phyloP scores from a whole-genome alignment of 140 eudicot genomes.

The Stevia rebaudiana region DNA sequence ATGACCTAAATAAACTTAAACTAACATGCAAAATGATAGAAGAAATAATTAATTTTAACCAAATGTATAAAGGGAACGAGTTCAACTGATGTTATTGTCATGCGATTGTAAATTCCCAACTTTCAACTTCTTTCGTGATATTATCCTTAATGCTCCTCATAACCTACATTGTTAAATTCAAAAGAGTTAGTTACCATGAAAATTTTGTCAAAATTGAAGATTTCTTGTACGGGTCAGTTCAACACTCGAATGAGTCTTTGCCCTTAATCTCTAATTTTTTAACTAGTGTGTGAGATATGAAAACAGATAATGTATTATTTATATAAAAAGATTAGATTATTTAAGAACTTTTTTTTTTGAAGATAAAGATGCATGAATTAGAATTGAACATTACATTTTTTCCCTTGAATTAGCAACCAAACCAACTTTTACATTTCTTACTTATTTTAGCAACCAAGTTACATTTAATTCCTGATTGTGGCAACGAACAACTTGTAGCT shows the following conservation, averaged over 20 bases:
- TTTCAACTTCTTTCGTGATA: conserved; percentile 56
- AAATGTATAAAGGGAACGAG: too few relatives aligned
- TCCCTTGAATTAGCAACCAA: too few relatives aligned
- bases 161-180: conserved; percentile 26
- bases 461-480: background rate
- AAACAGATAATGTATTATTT: background rate
- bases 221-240: background rate
- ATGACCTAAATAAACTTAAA: too few relatives aligned
- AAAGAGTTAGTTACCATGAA: conserved; percentile 10
- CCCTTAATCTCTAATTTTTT: background rate
- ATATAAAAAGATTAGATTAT: background rate
- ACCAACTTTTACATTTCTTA: background rate
- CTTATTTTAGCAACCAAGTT: background rate
- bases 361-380: background rate
- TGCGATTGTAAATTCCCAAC: too few relatives aligned
- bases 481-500: background rate
- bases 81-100: too few relatives aligned
- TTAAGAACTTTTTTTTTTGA: background rate
- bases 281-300: background rate
- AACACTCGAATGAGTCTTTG: background rate
- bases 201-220: background rate
- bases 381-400: background rate
- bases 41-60: too few relatives aligned
- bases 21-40: too few relatives aligned
- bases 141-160: conserved; percentile 58